phyloP scores from a whole-genome alignment of 768 basidiomycete species.

The Strobilomyces echinocephalus region DNA sequence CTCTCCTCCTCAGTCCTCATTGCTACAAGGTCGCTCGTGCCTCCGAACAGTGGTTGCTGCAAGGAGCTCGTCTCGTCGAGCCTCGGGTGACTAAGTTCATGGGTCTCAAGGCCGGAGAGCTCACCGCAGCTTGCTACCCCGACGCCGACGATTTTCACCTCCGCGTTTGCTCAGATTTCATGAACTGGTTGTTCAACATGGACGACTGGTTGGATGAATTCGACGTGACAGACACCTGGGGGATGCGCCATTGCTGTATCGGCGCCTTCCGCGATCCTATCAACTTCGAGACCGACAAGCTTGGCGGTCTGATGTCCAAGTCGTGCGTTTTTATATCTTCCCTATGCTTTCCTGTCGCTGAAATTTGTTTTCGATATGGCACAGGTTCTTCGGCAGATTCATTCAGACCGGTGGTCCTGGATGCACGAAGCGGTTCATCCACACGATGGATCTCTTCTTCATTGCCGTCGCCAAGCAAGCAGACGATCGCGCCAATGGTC shows the following conservation, averaged over 20 bases:
- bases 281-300: constrained; percentile 25
- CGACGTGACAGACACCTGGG: constrained; percentile 27
- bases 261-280: constrained; percentile 28
- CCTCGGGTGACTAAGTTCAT: constrained; percentile 38
- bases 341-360: neutral
- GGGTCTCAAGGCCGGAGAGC: constrained; percentile 60
- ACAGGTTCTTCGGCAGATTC: constrained; percentile 37
- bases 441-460: constrained; percentile 39
- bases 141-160: constrained; percentile 52
- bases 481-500: constrained; percentile 35
- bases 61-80: constrained; percentile 25
- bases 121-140: constrained; percentile 63
- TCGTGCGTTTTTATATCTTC: constrained; percentile 25
- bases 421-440: constrained; percentile 38
- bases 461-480: constrained; percentile 41
- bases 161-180: constrained; percentile 63
- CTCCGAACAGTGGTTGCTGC: constrained; percentile 35
- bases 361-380: constrained; percentile 5
- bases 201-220: constrained; percentile 42
- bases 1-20: constrained; percentile 31
- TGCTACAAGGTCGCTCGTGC: constrained; percentile 33
- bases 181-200: constrained; percentile 44
- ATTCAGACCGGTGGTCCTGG: constrained; percentile 35
- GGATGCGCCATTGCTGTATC: constrained; percentile 29
- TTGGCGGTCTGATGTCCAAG: constrained; percentile 30